Evolutionary conservation across 176 grass and related monocot species (phyloP).

Genomic region (Musa troglodytarum): DNA sequence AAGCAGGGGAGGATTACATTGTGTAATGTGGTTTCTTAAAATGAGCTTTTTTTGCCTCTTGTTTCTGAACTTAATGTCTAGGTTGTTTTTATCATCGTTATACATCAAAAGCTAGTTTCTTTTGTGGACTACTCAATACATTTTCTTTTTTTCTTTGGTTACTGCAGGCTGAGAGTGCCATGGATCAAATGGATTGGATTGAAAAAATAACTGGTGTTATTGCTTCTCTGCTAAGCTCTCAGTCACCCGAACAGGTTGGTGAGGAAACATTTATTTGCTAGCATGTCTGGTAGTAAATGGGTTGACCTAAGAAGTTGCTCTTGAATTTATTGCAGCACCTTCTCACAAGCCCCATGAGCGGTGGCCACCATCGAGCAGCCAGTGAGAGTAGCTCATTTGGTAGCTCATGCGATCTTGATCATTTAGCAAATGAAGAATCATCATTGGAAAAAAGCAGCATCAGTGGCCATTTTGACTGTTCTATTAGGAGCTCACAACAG

Average conservation of each 20-base stretch:
- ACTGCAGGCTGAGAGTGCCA: constrained; percentile 78
- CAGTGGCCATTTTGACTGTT: constrained; percentile 72
- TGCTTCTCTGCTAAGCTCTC: constrained; percentile 91
- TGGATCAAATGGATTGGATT: constrained; percentile 99
- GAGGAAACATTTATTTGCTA: constrained; percentile 5
- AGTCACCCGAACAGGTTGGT: constrained; percentile 82
- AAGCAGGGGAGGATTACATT: no score
- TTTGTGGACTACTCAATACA: background rate
- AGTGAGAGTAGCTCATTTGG: constrained; percentile 85
- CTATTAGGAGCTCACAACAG: constrained; percentile 52
- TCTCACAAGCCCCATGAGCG: constrained; percentile 59
- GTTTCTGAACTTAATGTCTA: background rate
- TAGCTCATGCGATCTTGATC: constrained; percentile 86
- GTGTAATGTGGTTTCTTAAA: background rate
- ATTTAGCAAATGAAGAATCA: constrained; percentile 64
- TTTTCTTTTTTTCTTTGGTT: constrained; percentile 7
- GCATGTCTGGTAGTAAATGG: background rate
- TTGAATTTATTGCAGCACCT: constrained; percentile 55
- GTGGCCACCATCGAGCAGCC: constrained; percentile 54
- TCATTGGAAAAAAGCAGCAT: constrained; percentile 54
- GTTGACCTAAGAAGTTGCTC: no score
- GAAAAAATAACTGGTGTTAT: constrained; percentile 99
- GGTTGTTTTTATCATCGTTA: background rate
- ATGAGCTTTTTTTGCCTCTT: background rate
- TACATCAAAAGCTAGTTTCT: no score